Conservation (phyloP, 129 eudicot genomes). For the Chrysanthemum makinoi region DNA sequence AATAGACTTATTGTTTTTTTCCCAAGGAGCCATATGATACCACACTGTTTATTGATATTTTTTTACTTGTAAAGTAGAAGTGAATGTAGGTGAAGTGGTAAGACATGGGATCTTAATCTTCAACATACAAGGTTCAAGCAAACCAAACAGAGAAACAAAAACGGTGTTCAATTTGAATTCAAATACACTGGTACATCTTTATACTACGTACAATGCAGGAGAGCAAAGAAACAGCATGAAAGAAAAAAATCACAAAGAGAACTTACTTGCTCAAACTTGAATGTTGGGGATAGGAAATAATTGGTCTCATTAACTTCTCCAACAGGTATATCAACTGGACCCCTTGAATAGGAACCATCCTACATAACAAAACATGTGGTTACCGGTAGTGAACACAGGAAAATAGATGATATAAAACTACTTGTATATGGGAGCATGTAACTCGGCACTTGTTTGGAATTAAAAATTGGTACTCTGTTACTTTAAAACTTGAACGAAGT, state of each 20-base stretch:
- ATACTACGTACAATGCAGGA: not conserved
- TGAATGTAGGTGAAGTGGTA: slow-evolving; percentile 4
- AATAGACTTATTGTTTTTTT: no score
- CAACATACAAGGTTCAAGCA: not conserved
- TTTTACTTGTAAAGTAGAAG: not conserved
- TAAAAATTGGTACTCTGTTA: not conserved
- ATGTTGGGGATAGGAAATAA: slow-evolving; percentile 76
- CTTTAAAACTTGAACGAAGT: slow-evolving; percentile 1
- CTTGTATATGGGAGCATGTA: not conserved
- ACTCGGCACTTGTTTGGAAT: not conserved
- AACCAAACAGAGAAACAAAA: not conserved
- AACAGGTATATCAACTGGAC: slow-evolving; percentile 91
- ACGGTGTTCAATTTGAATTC: not conserved
- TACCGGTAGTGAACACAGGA: not conserved
- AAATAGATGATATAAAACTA: not conserved
- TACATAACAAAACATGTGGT: slow-evolving; percentile 32
- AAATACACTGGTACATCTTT: not conserved
- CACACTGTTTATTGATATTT: not conserved
- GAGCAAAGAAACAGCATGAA: not conserved
- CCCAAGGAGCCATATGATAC: not conserved
- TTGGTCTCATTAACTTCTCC: slow-evolving; percentile 61
- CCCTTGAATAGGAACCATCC: slow-evolving; percentile 99
- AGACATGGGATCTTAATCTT: not conserved
- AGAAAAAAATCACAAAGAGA: slow-evolving; percentile 3
- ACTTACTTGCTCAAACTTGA: slow-evolving; percentile 95